Evolutionary conservation across 139 green algal genomes (phyloP).

Genomic region (Eudorina sp.): DNA sequence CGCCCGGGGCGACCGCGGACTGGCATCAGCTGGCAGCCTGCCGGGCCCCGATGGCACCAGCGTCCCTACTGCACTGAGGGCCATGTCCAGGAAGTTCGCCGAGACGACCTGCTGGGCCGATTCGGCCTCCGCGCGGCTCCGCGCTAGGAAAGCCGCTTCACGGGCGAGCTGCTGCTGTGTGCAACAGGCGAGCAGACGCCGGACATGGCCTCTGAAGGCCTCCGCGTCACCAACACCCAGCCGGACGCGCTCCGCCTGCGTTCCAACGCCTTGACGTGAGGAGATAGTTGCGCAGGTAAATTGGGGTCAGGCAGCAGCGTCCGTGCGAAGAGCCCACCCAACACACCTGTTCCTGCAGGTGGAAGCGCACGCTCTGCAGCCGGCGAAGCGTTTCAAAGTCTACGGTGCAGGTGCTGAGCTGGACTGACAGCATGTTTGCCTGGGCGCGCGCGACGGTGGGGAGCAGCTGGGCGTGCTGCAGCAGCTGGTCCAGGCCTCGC

Average conservation of each 20-base stretch:
- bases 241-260: conserved; percentile 31
- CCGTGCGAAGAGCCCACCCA: not conserved
- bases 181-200: conserved; percentile 1
- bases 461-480: not conserved
- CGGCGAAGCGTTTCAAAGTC: not conserved
- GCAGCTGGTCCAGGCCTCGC: not conserved
- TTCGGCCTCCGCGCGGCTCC: not conserved
- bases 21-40: too few species aligned
- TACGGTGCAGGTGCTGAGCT: not conserved
- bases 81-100: conserved; percentile 8
- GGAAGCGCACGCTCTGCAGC: not conserved
- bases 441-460: not conserved
- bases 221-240: not conserved
- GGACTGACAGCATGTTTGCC: not conserved
- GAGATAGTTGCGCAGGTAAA: not conserved
- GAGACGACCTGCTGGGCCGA: not conserved
- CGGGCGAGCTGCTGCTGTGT: not conserved
- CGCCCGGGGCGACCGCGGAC: conserved; percentile 21
- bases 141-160: conserved; percentile 16
- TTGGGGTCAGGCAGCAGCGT: not conserved
- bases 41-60: conserved; percentile 19
- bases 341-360: conserved; percentile 39
- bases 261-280: too few species aligned
- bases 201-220: not conserved
- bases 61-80: not conserved